phyloP scores from a whole-genome alignment of 2,329 filamentous ascomycete genomes.

The Fonsecaea nubica region DNA sequence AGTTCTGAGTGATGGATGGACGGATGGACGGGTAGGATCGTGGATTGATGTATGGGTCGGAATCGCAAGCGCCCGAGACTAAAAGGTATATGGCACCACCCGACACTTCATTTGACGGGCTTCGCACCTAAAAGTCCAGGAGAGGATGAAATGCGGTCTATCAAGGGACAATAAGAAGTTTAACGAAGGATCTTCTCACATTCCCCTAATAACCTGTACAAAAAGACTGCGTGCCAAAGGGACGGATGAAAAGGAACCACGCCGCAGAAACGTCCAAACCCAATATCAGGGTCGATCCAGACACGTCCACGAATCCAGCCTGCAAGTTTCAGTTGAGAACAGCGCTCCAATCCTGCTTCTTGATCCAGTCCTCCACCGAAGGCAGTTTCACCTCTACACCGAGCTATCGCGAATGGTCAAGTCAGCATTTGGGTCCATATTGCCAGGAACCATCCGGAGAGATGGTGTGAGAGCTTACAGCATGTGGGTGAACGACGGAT shows the following conservation, averaged over 20 bases:
- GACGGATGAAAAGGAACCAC: background rate
- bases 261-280: too few relatives aligned
- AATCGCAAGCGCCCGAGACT: background rate
- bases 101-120: background rate
- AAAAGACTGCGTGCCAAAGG: background rate
- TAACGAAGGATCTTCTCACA: background rate
- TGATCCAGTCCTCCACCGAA: conserved; percentile 39
- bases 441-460: background rate
- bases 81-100: background rate
- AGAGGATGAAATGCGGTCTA: background rate
- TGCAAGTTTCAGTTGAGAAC: conserved; percentile 12
- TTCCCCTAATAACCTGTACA: background rate
- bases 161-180: background rate
- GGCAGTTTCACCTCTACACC: conserved; percentile 20
- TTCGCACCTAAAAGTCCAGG: background rate
- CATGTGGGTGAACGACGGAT: conserved; percentile 22
- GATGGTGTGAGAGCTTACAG: conserved; percentile 16
- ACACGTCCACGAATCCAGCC: too few relatives aligned
- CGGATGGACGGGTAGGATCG: too few relatives aligned
- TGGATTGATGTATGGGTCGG: too few relatives aligned
- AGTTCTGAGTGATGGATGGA: too few relatives aligned
- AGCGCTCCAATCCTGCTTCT: conserved; percentile 38
- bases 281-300: too few relatives aligned
- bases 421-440: background rate
- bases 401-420: conserved; percentile 18